These are phyloP conservation scores for Neckera pumila DNA, from an alignment of 225 moss, liverwort and hornwort genomes.

Conservation along the genomic window DNA sequence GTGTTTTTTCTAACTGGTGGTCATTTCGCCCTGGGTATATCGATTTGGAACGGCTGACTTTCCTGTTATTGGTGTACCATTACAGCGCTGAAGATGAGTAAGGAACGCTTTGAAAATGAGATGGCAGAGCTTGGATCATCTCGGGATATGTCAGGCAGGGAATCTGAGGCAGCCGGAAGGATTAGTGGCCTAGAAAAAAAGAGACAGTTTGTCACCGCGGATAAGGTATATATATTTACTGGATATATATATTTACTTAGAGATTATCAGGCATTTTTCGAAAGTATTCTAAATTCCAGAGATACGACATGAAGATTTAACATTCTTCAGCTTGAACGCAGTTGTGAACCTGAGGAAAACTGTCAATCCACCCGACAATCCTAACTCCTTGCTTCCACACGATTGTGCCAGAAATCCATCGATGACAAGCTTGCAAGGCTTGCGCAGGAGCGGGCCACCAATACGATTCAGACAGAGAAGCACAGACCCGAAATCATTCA, in stretches of 20 bases:
- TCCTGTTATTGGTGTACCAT: neutral
- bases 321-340: neutral
- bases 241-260: conserved; percentile 22
- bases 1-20: neutral
- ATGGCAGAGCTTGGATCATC: conserved; percentile 81
- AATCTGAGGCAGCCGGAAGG: conserved; percentile 75
- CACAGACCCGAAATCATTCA: conserved; percentile 57
- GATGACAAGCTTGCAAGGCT: conserved; percentile 69
- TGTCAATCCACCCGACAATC: neutral
- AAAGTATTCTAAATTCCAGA: neutral
- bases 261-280: neutral
- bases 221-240: conserved; percentile 45
- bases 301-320: neutral
- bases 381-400: neutral
- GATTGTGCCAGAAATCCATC: conserved; percentile 61
- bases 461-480: conserved; percentile 52
- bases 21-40: neutral
- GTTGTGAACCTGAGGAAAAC: neutral
- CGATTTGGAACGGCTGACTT: neutral
- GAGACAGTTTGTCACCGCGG: conserved; percentile 62
- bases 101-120: conserved; percentile 76
- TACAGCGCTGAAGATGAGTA: conserved; percentile 79
- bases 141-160: conserved; percentile 87
- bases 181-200: conserved; percentile 84
- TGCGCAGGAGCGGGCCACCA: conserved; percentile 52